Conservation (phyloP, 2,329 filamentous ascomycete genomes). For the Hymenoscyphus repandus region DNA sequence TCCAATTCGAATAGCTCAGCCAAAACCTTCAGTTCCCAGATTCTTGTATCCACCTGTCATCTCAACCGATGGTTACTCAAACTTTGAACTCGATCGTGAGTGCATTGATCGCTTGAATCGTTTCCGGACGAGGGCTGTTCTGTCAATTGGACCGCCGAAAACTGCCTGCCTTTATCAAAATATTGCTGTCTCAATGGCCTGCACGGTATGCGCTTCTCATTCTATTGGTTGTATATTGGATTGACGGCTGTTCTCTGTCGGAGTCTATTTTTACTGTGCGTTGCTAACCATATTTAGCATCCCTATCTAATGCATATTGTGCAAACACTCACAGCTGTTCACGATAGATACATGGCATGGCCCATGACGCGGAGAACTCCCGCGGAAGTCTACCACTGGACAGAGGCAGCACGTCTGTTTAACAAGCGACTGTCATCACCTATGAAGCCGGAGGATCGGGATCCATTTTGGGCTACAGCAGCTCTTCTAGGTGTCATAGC, state of each 20-base stretch:
- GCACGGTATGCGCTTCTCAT: conserved; percentile 32
- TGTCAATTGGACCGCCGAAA: conserved; percentile 34
- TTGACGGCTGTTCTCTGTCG: no score
- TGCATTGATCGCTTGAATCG: conserved; percentile 34
- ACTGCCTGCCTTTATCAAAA: conserved; percentile 33
- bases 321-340: conserved; percentile 46
- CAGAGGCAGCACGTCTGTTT: conserved; percentile 43
- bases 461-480: conserved; percentile 44
- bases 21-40: neutral
- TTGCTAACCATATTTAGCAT: conserved; percentile 9
- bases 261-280: neutral
- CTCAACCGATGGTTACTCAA: neutral
- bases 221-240: neutral
- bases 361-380: conserved; percentile 23
- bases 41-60: neutral
- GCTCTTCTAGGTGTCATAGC: conserved; percentile 42
- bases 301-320: conserved; percentile 46
- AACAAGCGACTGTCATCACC: conserved; percentile 37
- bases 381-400: conserved; percentile 42
- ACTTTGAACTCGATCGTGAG: conserved; percentile 16
- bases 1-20: neutral
- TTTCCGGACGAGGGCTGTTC: conserved; percentile 39
- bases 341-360: conserved; percentile 41
- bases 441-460: conserved; percentile 36
- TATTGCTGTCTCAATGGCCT: conserved; percentile 35